phyloP scores from a whole-genome alignment of 768 basidiomycete species.

The Podaxis rugospora region DNA sequence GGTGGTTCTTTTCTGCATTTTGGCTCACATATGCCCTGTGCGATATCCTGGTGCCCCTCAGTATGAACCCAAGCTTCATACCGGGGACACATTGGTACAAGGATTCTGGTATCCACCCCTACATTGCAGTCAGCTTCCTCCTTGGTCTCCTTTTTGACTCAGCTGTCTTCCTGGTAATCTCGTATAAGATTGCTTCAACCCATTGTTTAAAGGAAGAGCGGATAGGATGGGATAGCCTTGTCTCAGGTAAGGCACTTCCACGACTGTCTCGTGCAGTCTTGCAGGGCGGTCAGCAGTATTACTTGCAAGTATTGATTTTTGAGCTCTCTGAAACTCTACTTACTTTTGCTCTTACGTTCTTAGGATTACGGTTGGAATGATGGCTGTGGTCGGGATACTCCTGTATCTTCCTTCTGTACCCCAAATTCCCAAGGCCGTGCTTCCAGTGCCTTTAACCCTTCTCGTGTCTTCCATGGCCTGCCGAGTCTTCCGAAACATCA shows the following conservation, averaged over 20 bases:
- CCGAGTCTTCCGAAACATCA: background rate
- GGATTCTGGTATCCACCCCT: constrained; percentile 18
- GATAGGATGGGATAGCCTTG: constrained; percentile 11
- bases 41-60: constrained; percentile 19
- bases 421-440: background rate
- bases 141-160: constrained; percentile 23
- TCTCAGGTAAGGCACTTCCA: constrained; percentile 19
- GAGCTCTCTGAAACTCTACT: background rate
- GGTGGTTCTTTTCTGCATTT: constrained; percentile 21
- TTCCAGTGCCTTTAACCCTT: background rate
- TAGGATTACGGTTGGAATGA: background rate
- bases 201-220: constrained; percentile 9
- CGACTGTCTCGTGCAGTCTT: constrained; percentile 21
- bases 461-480: background rate
- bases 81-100: constrained; percentile 29
- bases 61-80: constrained; percentile 16
- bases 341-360: background rate
- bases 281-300: constrained; percentile 26
- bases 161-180: constrained; percentile 30
- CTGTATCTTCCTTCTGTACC: background rate
- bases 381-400: background rate
- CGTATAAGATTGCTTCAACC: constrained; percentile 20
- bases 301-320: background rate
- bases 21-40: constrained; percentile 24
- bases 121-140: constrained; percentile 20